phyloP scores from a whole-genome alignment of 2,329 filamentous ascomycete species.

The Ceratocystis eucalypticola region DNA sequence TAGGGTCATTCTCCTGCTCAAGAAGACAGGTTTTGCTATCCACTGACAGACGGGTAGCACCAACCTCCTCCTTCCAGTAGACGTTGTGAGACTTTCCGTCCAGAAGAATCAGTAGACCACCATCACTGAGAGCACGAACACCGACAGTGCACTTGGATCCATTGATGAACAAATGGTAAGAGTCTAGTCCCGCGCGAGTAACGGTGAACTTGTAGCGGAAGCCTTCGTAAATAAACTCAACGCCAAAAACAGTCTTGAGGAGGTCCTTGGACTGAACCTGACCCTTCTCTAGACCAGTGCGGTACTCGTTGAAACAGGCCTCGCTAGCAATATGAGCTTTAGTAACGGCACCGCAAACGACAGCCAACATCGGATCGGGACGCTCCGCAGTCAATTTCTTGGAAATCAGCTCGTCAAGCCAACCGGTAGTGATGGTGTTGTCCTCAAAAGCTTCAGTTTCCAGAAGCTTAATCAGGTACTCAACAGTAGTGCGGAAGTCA shows the following conservation, averaged over 20 bases:
- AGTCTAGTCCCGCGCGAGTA: constrained; percentile 80
- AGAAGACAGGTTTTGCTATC: constrained; percentile 96
- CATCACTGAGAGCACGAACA: constrained; percentile 82
- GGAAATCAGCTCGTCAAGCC: constrained; percentile 96
- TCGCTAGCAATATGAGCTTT: constrained; percentile 95
- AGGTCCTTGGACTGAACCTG: constrained; percentile 95
- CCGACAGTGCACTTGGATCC: constrained; percentile 92
- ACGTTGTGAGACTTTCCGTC: constrained; percentile 92
- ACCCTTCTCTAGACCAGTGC: constrained; percentile 80
- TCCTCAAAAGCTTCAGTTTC: constrained; percentile 97
- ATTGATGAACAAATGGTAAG: constrained; percentile 97
- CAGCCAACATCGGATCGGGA: constrained; percentile 83
- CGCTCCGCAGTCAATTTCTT: constrained; percentile 95
- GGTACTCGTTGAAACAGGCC: constrained; percentile 73
- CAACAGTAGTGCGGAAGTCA: constrained; percentile 96
- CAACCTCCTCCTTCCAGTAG: constrained; percentile 99
- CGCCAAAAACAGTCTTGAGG: constrained; percentile 90
- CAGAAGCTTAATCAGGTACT: constrained; percentile 96
- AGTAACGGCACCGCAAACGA: constrained; percentile 86
- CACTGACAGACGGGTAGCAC: constrained; percentile 86
- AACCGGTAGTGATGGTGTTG: constrained; percentile 97
- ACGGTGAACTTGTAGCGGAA: constrained; percentile 96
- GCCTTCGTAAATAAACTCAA: constrained; percentile 98
- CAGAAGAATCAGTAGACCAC: constrained; percentile 80
- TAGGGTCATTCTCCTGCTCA: constrained; percentile 98